Evolutionary conservation across 2,329 filamentous ascomycete genomes (phyloP).

Genomic region (Ophiostoma populinum): DNA sequence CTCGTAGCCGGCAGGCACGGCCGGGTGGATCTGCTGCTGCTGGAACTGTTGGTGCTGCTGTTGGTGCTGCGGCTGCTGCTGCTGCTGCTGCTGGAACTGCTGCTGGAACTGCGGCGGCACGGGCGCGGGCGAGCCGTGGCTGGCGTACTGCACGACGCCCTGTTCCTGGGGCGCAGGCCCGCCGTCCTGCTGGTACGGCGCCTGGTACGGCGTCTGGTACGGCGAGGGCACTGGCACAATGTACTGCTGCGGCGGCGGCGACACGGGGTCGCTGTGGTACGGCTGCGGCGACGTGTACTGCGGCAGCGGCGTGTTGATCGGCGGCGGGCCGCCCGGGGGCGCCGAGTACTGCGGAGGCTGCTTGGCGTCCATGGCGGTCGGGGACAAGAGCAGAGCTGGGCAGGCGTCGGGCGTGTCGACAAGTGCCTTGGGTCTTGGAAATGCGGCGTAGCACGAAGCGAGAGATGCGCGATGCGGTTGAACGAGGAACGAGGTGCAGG

Average conservation of each 20-base stretch:
- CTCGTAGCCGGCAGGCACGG: too few relatives aligned
- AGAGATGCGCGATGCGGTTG: too few relatives aligned
- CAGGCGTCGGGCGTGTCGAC: too few relatives aligned
- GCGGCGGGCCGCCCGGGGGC: constrained; percentile 1
- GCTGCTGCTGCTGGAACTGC: not conserved
- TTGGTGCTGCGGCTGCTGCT: too few relatives aligned
- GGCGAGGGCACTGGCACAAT: not conserved
- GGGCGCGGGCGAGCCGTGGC: not conserved
- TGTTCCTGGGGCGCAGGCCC: not conserved
- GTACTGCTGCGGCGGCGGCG: not conserved
- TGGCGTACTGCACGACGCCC: constrained; percentile 2
- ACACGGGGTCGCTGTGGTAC: not conserved
- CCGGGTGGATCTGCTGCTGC: too few relatives aligned
- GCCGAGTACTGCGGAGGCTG: constrained; percentile 6
- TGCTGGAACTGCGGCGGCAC: constrained; percentile 12
- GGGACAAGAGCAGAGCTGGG: too few relatives aligned
- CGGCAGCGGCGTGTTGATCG: not conserved
- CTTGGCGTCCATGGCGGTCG: constrained; percentile 14
- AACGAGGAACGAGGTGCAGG: too few relatives aligned
- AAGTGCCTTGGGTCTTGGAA: too few relatives aligned
- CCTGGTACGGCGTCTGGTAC: constrained; percentile 5
- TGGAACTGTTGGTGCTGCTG: too few relatives aligned
- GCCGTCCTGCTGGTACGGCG: not conserved
- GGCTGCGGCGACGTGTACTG: not conserved
- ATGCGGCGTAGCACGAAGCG: too few relatives aligned